phyloP scores from a whole-genome alignment of 331 rosid genomes.

The Quercus tomentella region DNA sequence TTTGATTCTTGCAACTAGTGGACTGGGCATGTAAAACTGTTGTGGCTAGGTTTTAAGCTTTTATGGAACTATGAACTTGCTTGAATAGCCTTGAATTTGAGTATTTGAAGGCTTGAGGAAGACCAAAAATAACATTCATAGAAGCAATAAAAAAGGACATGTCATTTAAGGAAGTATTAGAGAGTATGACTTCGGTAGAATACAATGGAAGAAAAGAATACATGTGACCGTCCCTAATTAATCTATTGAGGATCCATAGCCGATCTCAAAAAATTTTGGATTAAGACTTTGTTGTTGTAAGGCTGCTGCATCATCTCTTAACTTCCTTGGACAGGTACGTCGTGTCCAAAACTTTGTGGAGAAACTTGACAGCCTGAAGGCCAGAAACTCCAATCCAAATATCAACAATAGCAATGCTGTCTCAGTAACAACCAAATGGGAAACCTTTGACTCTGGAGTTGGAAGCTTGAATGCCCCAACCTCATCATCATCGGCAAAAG shows the following conservation, averaged over 20 bases:
- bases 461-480: constrained; percentile 67
- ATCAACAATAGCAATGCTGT: constrained; percentile 41
- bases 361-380: constrained; percentile 51
- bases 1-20: not conserved
- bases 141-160: too few relatives aligned
- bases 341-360: constrained; percentile 76
- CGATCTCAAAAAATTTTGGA: too few relatives aligned
- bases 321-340: constrained; percentile 45
- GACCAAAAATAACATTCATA: too few relatives aligned
- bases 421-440: constrained; percentile 63
- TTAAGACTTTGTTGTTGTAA: too few relatives aligned
- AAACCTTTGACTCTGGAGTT: constrained; percentile 63
- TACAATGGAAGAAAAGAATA: too few relatives aligned
- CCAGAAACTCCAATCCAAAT: constrained; percentile 48
- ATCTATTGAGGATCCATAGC: too few relatives aligned
- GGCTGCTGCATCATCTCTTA: constrained; percentile 4
- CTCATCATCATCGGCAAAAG: constrained; percentile 45
- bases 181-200: too few relatives aligned
- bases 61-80: not conserved
- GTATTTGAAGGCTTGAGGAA: not conserved
- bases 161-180: too few relatives aligned
- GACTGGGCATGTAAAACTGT: not conserved
- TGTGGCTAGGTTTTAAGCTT: not conserved
- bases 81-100: not conserved
- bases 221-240: too few relatives aligned